Percentiles rank a stretch among this genome's conserved stretches.
Evolutionary conservation across 495 filamentous ascomycete genomes (phyloP).

Genomic region (Penicillium ucsense): DNA sequence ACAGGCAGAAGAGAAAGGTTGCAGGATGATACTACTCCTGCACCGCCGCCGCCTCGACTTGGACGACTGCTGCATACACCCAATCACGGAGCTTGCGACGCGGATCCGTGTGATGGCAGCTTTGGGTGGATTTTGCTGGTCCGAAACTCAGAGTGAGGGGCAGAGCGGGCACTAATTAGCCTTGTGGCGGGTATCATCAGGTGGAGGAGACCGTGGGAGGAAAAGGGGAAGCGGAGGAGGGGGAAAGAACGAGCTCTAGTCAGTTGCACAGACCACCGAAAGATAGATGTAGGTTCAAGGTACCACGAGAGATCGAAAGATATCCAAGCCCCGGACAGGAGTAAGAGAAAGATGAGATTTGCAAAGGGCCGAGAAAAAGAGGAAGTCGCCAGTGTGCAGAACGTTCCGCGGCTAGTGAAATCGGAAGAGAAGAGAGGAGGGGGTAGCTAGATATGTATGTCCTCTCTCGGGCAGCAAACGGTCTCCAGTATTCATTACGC

Average conservation of each 20-base stretch:
- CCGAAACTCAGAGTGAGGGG: background rate
- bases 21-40: conserved; percentile 4
- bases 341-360: conserved; percentile 3
- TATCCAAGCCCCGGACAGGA: background rate
- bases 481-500: too few species aligned
- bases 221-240: background rate
- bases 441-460: too few species aligned
- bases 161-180: conserved; percentile 3
- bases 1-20: conserved; percentile 1
- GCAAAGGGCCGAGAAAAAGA: background rate
- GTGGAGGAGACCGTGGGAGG: background rate
- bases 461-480: too few species aligned
- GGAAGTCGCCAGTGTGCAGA: background rate
- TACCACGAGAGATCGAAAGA: too few species aligned
- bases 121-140: background rate
- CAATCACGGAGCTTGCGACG: conserved; percentile 13
- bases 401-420: background rate
- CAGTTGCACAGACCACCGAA: too few species aligned
- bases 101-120: conserved; percentile 6
- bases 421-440: background rate
- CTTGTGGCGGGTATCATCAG: background rate
- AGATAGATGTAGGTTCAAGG: too few species aligned
- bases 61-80: background rate
- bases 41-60: conserved; percentile 4
- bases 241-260: too few species aligned